A percentile compares a stretch with the other conserved stretches of the same genome.
Conservation (phyloP, 371 early-diverging fungal genomes). For the Umbelopsis sp. region DNA sequence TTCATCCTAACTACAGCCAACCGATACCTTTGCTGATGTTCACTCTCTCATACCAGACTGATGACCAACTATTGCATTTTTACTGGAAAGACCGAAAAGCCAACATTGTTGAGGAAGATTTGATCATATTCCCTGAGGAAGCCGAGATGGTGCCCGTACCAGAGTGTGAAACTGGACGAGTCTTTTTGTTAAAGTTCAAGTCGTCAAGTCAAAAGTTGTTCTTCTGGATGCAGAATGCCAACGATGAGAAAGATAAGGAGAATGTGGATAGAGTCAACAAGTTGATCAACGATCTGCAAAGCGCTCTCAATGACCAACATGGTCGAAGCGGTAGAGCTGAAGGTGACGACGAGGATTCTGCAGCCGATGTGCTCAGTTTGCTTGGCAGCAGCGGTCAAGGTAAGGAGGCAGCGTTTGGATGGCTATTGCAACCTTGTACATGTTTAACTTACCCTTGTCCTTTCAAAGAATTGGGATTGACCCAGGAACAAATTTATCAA, state of each 20-base stretch:
- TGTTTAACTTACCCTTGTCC: not conserved
- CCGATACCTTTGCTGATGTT: no score
- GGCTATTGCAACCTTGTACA: not conserved
- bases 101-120: slow-evolving; percentile 42
- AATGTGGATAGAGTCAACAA: slow-evolving; percentile 55
- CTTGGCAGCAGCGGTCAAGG: slow-evolving; percentile 35
- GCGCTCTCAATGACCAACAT: slow-evolving; percentile 30
- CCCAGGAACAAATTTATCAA: slow-evolving; percentile 53
- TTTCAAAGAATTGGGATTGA: slow-evolving; percentile 35
- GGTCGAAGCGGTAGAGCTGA: not conserved
- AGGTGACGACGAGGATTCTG: slow-evolving; percentile 29
- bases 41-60: slow-evolving; percentile 18
- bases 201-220: slow-evolving; percentile 75
- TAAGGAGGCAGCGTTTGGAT: not conserved
- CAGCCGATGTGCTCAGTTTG: slow-evolving; percentile 43
- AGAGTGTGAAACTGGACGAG: slow-evolving; percentile 75
- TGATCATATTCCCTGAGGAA: slow-evolving; percentile 82
- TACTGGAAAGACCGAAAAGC: slow-evolving; percentile 72
- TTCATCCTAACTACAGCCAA: no score
- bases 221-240: slow-evolving; percentile 83
- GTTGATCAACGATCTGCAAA: slow-evolving; percentile 61
- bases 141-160: slow-evolving; percentile 68
- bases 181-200: slow-evolving; percentile 75
- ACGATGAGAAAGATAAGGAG: slow-evolving; percentile 60
- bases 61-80: slow-evolving; percentile 74